Evolutionary conservation across 2,329 filamentous ascomycete genomes (phyloP), one percentile per base, ranked within the genome.

Genomic region (Onygenales sp.): DNA sequence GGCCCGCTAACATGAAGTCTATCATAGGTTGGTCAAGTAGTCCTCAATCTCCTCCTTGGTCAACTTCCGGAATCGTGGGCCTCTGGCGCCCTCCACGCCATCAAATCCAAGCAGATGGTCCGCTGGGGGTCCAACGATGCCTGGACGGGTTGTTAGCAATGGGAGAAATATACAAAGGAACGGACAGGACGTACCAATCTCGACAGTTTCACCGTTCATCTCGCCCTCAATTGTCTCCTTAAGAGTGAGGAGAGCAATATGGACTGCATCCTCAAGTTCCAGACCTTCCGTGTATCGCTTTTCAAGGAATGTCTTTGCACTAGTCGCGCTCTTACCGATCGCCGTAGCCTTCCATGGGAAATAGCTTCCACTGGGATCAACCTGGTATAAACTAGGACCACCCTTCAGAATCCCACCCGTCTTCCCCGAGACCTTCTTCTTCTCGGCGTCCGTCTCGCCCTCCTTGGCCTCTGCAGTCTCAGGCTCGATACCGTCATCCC

Each of bases 161-260:
- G 6, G 14, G 2, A 14, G 42, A 7, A 14, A 39, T 21, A n/a
- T 8, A 27, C 13, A 37, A 13, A 32, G 4, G 17, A 4, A 14
- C 14, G 13, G 33, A 10, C 14, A 17, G n/a, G 45, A 70, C 84
- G 70, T 74, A 90, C 89, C 92, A 71, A 98, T 96, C 75, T 98
- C 93, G 59, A 98, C 94, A 34, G 92, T 96, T 70, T 97, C 91
- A 58, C 92, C 92, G 63, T 92, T 97, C 92, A 97, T 97, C 77
- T 97, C 93, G 54, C 93, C 93, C 76, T 97, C 92, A 67, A 98
- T 98, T 54, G 93, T 96, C 80, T 98, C 93, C 80, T 98, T 98
- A 69, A 98, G 77, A 31, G 93, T 98, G 69, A 98, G 77, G 52
- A 98, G 81, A 56, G 93, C 93, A 76, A 98, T 98, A 74, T 98